These are phyloP conservation scores for Sphaerobolus stellatus DNA, from an alignment of 1,284 basidiomycete species.

Conservation along the genomic window DNA sequence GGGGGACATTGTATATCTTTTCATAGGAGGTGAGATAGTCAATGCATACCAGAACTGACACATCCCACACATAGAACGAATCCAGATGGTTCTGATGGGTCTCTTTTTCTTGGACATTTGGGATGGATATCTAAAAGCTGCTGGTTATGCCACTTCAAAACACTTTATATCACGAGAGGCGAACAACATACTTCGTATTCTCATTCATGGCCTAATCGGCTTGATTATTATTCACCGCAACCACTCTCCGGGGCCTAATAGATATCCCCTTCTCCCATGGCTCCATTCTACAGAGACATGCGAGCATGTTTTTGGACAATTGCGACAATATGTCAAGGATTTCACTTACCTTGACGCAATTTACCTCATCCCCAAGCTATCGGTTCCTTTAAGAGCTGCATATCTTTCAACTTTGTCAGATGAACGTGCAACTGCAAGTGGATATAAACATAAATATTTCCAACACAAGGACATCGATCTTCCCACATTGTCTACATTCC, in stretches of 20 bases:
- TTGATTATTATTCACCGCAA: constrained; percentile 37
- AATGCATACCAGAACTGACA: constrained; percentile 37
- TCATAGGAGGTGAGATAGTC: constrained; percentile 35
- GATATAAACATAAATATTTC: constrained; percentile 22
- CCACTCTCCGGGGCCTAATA: constrained; percentile 15
- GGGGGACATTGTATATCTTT: constrained; percentile 26
- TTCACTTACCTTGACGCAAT: constrained; percentile 37
- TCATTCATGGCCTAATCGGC: constrained; percentile 32
- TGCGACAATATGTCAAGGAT: constrained; percentile 33
- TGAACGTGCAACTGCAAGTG: constrained; percentile 12
- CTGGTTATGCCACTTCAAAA: constrained; percentile 20
- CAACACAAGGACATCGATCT: constrained; percentile 17
- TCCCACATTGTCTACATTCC: constrained; percentile 11
- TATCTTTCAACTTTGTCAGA: background rate
- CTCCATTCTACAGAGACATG: constrained; percentile 34
- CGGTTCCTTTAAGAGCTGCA: constrained; percentile 15
- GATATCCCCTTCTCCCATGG: constrained; percentile 38
- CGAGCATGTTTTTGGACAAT: constrained; percentile 38
- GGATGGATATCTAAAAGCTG: constrained; percentile 25
- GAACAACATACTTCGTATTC: constrained; percentile 27
- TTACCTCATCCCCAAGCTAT: constrained; percentile 32
- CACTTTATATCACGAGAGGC: constrained; percentile 37
- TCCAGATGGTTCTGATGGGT: constrained; percentile 33
- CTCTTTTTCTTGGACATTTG: constrained; percentile 38
- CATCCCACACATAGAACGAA: constrained; percentile 31